phyloP scores from a whole-genome alignment of 2,329 filamentous ascomycete genomes.

The Cladosporium sphaerospermum region DNA sequence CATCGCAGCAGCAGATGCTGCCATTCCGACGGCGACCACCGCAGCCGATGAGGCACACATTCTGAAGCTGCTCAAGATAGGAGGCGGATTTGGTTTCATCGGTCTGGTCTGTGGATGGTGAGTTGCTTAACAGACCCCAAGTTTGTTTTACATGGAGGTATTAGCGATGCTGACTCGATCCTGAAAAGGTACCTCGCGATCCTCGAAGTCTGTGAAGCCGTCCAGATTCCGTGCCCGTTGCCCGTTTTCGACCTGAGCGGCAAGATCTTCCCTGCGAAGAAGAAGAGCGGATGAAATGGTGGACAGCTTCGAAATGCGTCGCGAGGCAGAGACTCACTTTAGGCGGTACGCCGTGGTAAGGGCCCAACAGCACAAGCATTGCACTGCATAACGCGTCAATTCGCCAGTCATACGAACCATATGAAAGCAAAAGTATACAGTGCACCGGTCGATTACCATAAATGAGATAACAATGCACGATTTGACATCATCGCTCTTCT shows the following conservation, averaged over 20 bases:
- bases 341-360: too few species aligned
- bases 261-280: conserved; percentile 18
- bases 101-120: conserved; percentile 22
- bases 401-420: too few species aligned
- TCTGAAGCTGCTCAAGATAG: conserved; percentile 19
- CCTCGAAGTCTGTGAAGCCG: conserved; percentile 19
- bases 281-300: conserved; percentile 6
- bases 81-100: conserved; percentile 24
- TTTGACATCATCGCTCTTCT: too few species aligned
- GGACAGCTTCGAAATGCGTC: too few species aligned
- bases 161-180: not conserved
- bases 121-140: not conserved
- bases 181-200: conserved; percentile 17
- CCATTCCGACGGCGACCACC: conserved; percentile 14
- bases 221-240: conserved; percentile 20
- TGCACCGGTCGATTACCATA: too few species aligned
- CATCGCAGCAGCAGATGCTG: conserved; percentile 25
- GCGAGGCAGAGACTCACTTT: too few species aligned
- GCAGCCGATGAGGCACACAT: conserved; percentile 19
- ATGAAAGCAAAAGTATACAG: too few species aligned
- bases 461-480: too few species aligned
- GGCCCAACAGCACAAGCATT: too few species aligned
- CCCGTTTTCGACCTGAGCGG: conserved; percentile 20
- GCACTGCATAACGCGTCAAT: too few species aligned
- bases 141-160: not conserved